phyloP scores from a whole-genome alignment of 2,329 filamentous ascomycete genomes.

The Chaetomium globosum region DNA sequence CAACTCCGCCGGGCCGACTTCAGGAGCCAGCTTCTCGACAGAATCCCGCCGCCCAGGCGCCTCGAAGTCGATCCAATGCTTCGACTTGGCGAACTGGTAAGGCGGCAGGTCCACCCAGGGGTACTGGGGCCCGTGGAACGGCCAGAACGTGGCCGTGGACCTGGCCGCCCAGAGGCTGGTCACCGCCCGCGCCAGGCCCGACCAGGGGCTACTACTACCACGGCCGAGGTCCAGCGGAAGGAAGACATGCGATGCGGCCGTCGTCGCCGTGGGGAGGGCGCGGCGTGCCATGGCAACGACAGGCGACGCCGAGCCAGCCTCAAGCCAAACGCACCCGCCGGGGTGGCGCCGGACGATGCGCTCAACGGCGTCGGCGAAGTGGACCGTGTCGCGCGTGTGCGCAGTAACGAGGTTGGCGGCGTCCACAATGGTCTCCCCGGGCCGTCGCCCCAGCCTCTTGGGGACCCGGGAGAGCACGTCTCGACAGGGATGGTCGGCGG shows the following conservation, averaged over 20 bases:
- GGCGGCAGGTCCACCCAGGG: neutral
- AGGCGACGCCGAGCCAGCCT: slow-evolving; percentile 48
- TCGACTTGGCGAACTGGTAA: slow-evolving; percentile 6
- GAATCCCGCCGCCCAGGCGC: neutral
- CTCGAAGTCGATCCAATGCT: neutral
- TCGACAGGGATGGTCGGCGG: neutral
- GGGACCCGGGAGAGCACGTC: neutral
- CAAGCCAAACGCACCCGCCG: slow-evolving; percentile 42
- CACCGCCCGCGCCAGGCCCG: neutral
- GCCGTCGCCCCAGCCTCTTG: neutral
- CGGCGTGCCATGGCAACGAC: slow-evolving; percentile 42
- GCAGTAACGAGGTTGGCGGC: neutral
- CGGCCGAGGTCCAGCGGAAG: neutral
- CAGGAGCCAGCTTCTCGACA: neutral
- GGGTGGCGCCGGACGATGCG: slow-evolving; percentile 33
- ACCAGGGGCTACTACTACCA: neutral
- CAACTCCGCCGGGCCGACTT: neutral
- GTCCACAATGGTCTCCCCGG: neutral
- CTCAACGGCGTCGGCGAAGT: neutral
- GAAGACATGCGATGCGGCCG: neutral
- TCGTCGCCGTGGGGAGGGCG: slow-evolving; percentile 30
- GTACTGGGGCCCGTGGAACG: neutral
- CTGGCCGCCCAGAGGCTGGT: neutral
- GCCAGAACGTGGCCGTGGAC: neutral
- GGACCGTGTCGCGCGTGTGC: neutral